phyloP scores from a whole-genome alignment of 73 alveolate species.

The Paramecium bursaria region DNA sequence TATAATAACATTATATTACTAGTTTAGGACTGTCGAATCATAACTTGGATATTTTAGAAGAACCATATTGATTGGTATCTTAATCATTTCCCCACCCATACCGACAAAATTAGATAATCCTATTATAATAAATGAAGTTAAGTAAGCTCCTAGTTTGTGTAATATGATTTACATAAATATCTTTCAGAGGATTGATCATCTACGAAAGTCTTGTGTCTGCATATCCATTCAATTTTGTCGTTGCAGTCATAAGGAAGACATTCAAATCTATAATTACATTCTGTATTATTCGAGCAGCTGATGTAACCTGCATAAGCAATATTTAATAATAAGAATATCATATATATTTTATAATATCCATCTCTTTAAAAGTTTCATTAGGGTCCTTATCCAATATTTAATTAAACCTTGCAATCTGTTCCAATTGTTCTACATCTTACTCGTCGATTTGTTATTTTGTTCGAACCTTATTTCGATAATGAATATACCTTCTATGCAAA shows the following conservation, averaged over 20 bases:
- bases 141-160: too few relatives aligned
- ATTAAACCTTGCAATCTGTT: neutral
- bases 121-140: too few relatives aligned
- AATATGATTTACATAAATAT: too few relatives aligned
- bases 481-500: neutral
- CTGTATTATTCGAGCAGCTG: too few relatives aligned
- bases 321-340: slow-evolving; percentile 1
- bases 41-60: neutral
- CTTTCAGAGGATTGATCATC: too few relatives aligned
- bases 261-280: too few relatives aligned
- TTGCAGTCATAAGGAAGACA: too few relatives aligned
- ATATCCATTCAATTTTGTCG: too few relatives aligned
- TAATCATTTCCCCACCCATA: neutral
- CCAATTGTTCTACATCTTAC: neutral
- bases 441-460: neutral
- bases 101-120: neutral
- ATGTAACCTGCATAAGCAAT: too few relatives aligned
- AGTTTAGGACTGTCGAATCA: neutral
- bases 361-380: slow-evolving; percentile 3
- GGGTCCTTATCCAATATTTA: slow-evolving; percentile 2
- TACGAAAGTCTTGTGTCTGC: too few relatives aligned
- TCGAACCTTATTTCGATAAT: neutral
- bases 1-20: neutral
- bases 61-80: neutral
- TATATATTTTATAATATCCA: neutral